phyloP scores from a whole-genome alignment of 2,329 filamentous ascomycete genomes.

The Colletotrichum sojae region DNA sequence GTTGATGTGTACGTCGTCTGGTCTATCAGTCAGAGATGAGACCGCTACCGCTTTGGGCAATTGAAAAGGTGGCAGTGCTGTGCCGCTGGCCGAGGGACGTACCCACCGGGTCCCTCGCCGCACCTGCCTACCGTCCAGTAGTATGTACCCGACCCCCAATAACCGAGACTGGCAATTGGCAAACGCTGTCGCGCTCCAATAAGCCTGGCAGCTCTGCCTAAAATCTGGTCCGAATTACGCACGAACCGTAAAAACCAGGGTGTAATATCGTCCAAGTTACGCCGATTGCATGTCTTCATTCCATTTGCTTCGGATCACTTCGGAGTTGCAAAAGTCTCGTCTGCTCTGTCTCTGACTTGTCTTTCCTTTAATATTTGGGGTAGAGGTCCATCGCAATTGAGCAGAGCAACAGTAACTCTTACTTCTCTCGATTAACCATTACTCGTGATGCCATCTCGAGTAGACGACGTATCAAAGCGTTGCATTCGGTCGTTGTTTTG shows the following conservation, averaged over 20 bases:
- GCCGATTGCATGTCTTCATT: neutral
- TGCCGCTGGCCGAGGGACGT: too few relatives aligned
- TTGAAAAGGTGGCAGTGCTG: conserved; percentile 28
- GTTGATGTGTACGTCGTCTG: neutral
- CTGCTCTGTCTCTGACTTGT: neutral
- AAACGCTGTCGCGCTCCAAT: too few relatives aligned
- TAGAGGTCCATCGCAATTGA: too few relatives aligned
- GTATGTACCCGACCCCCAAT: too few relatives aligned
- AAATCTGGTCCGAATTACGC: neutral
- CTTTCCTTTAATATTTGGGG: too few relatives aligned
- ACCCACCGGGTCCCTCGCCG: too few relatives aligned
- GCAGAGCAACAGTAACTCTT: too few relatives aligned
- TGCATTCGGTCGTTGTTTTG: conserved; percentile 23
- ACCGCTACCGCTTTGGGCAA: conserved; percentile 26
- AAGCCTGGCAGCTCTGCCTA: neutral
- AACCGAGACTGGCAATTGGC: neutral
- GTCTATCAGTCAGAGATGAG: conserved; percentile 22
- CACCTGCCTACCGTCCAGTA: neutral
- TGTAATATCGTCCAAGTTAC: neutral
- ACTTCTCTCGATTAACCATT: too few relatives aligned
- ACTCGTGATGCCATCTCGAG: neutral
- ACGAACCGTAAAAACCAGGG: neutral
- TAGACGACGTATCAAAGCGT: conserved; percentile 17
- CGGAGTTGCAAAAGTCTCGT: neutral
- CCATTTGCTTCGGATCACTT: neutral